A percentile compares a stretch with the other conserved stretches of the same genome.
These are phyloP conservation scores for Ciborinia camelliae DNA, from an alignment of 2,329 filamentous ascomycete genomes.

Conservation along the genomic window DNA sequence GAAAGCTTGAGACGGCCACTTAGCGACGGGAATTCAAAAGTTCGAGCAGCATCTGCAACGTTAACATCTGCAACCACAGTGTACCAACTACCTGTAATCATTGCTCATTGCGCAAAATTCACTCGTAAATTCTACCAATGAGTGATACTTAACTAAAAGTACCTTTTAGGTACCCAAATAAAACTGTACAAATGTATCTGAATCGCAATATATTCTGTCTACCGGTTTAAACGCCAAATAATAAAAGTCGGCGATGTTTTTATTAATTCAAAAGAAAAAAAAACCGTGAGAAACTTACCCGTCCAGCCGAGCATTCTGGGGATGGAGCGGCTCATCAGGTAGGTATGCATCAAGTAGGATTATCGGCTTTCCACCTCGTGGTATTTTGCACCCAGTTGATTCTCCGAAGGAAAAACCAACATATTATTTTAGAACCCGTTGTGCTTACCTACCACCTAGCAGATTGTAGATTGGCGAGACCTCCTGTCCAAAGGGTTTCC, in stretches of 20 bases:
- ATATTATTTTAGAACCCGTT: constrained; percentile 16
- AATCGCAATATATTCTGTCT: neutral
- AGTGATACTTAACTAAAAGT: constrained; percentile 3
- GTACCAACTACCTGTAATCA: neutral
- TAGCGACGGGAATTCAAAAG: no score
- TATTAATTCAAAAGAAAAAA: neutral
- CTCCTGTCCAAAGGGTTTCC: constrained; percentile 12
- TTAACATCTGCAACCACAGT: no score
- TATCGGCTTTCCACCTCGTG: constrained; percentile 11
- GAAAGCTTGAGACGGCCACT: neutral
- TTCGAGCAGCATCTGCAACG: no score
- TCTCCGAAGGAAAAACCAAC: constrained; percentile 11
- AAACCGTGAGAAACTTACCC: neutral
- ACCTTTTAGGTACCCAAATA: neutral
- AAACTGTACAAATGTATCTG: neutral
- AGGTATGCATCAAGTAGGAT: constrained; percentile 7
- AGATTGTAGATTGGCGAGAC: constrained; percentile 21
- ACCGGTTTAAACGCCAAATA: constrained; percentile 16
- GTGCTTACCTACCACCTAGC: constrained; percentile 9
- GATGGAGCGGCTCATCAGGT: constrained; percentile 12
- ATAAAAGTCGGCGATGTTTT: constrained; percentile 10
- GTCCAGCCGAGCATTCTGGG: neutral
- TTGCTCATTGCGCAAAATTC: neutral
- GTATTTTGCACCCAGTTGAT: constrained; percentile 3
- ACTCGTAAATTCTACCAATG: constrained; percentile 13